Evolutionary conservation across 2,329 filamentous ascomycete species (phyloP).

Genomic region (Paecilomyces dactylethromorphus): DNA sequence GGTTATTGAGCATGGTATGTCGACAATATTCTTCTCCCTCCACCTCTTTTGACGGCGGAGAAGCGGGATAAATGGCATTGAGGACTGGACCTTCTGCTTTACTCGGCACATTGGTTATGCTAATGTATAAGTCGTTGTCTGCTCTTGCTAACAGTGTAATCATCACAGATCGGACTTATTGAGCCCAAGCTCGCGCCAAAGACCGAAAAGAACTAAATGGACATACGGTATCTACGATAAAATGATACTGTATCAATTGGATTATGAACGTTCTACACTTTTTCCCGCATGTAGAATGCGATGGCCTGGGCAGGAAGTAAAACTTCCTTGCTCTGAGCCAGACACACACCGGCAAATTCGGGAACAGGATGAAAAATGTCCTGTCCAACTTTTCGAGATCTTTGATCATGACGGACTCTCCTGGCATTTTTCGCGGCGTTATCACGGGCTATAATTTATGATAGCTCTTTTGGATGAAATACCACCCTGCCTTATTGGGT

Average conservation of each 20-base stretch:
- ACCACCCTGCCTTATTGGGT: not conserved
- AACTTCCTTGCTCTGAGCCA: not conserved
- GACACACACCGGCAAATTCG: not conserved
- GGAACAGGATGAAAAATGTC: not conserved
- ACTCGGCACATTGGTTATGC: not conserved
- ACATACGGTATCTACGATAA: conserved; percentile 38
- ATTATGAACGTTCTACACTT: not conserved
- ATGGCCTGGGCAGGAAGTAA: not conserved
- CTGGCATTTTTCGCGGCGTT: conserved; percentile 20
- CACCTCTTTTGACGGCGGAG: not conserved
- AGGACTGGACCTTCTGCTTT: not conserved
- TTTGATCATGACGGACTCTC: not conserved
- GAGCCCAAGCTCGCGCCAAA: conserved; percentile 16
- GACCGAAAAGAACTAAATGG: conserved; percentile 34
- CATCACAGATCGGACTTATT: conserved; percentile 26
- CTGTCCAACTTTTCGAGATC: not conserved
- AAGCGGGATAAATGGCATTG: not conserved
- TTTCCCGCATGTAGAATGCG: not conserved
- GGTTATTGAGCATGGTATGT: conserved; percentile 71
- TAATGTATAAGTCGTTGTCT: not conserved
- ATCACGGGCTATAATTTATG: conserved; percentile 9
- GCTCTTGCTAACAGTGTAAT: not conserved
- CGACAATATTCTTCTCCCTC: not conserved
- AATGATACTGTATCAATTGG: not conserved
- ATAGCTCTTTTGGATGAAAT: not conserved